Percentiles rank a stretch among this genome's conserved stretches.
Evolutionary conservation across 495 filamentous ascomycete genomes (phyloP).

Genomic region (Aspergillus avenaceus): DNA sequence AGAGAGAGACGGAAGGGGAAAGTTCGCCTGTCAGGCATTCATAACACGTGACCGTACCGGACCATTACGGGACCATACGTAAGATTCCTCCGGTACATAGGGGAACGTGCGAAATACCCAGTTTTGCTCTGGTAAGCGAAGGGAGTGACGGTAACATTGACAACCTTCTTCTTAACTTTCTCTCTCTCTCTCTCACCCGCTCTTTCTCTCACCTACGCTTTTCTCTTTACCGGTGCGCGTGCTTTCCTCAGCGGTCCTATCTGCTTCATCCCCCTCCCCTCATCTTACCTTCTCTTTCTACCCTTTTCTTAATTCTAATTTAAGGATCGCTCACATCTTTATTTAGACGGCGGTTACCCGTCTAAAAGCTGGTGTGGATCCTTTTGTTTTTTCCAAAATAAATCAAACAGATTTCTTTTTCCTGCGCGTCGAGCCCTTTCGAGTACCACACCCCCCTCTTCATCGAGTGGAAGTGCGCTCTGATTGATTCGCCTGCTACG

Average conservation of each 20-base stretch:
- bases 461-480: slow-evolving; percentile 6
- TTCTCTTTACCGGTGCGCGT: slow-evolving; percentile 17
- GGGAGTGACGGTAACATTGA: not conserved
- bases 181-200: not conserved
- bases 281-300: slow-evolving; percentile 18
- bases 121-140: not conserved
- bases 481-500: not conserved
- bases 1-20: not conserved
- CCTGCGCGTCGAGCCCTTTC: slow-evolving; percentile 11
- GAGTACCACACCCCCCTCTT: not conserved
- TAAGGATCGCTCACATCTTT: slow-evolving; percentile 9
- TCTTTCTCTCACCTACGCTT: slow-evolving; percentile 1
- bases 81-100: too few species aligned
- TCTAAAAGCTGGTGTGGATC: slow-evolving; percentile 16
- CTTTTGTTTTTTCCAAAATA: slow-evolving; percentile 1
- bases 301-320: slow-evolving; percentile 7
- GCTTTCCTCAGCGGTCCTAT: slow-evolving; percentile 26
- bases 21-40: not conserved
- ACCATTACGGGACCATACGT: not conserved
- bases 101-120: not conserved
- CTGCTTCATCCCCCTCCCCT: slow-evolving; percentile 15
- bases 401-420: slow-evolving; percentile 14
- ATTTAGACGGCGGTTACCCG: slow-evolving; percentile 13
- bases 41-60: not conserved
- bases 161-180: not conserved